A percentile compares a stretch with the other conserved stretches of the same genome.
Conservation (phyloP, 805 yeast genomes). For the Lachancea quebecensis region DNA sequence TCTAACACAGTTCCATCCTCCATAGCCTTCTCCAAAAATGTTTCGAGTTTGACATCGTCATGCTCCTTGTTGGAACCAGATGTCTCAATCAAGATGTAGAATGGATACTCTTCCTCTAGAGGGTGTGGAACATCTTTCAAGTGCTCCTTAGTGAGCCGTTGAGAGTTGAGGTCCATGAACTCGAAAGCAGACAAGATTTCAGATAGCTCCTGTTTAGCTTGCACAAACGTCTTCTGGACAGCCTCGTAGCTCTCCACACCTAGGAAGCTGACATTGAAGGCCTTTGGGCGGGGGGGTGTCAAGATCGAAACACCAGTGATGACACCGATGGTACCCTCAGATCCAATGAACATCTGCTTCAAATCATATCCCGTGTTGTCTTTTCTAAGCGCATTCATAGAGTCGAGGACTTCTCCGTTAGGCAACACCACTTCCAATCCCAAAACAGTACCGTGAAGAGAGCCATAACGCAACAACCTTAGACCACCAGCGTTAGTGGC, state of each 20-base stretch:
- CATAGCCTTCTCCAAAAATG: slow-evolving; percentile 77
- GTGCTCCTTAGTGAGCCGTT: slow-evolving; percentile 53
- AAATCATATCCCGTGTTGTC: slow-evolving; percentile 94
- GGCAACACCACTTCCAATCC: slow-evolving; percentile 93
- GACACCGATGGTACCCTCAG: slow-evolving; percentile 88
- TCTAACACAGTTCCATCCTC: slow-evolving; percentile 80
- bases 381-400: slow-evolving; percentile 80
- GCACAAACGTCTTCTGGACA: slow-evolving; percentile 75
- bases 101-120: slow-evolving; percentile 75
- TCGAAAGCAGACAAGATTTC: slow-evolving; percentile 91
- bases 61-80: slow-evolving; percentile 93
- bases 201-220: slow-evolving; percentile 69
- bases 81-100: slow-evolving; percentile 81
- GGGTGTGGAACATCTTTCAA: slow-evolving; percentile 60
- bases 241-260: slow-evolving; percentile 75
- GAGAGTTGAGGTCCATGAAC: slow-evolving; percentile 78
- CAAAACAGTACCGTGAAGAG: slow-evolving; percentile 83
- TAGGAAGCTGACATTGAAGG: slow-evolving; percentile 80
- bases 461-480: slow-evolving; percentile 79
- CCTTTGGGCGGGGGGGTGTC: slow-evolving; percentile 83
- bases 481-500: slow-evolving; percentile 97
- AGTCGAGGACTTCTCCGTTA: slow-evolving; percentile 73
- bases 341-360: slow-evolving; percentile 87
- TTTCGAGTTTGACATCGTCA: slow-evolving; percentile 83
- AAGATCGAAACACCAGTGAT: slow-evolving; percentile 85